Base-by-base conservation (phyloP, 2,329 filamentous ascomycete species). In the Penicillium sp. region DNA sequence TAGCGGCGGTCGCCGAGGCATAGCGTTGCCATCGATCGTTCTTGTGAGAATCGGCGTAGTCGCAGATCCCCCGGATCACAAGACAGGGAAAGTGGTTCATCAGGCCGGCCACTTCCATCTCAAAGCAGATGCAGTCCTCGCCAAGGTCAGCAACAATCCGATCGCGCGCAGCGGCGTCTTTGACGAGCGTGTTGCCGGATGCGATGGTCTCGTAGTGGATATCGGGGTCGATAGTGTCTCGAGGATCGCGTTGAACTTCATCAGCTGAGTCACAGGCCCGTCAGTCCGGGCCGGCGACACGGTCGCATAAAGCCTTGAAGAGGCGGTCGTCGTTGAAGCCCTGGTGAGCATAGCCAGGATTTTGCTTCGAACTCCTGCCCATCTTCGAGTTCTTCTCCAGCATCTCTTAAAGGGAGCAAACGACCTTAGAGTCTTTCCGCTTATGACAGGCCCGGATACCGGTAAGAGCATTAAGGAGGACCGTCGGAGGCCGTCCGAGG, bases 121-220 rank as follows among this genome's bases (percentile, higher is more conserved):
- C 8, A 30, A 30, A 65, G 44, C 65, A 69, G 17, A 65, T 60
- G 26, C 54, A 60, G 19, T 64, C 50, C 22, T 61, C 57, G 22
- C 60, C 55, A 17, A 60, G 15, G 7, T 63, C 42, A 4, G 24
- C 49, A 35, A 56, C 19, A 53, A 67, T 60, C 19, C 15, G 13
- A 44, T 68, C 67, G 17, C 60, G 53, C 8, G n/a, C 4, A 30
- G 49, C 54, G 13, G 56, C 53, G 38, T 66, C 59, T 37, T 63
- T 66, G n/a, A 69, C 24, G 12, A 70, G 35, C 38, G 68, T 65
- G 47, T 75, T 72, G 1, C 67, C 69, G 3, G 73, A 75, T 10
- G 59, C 72, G 35, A 75, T 72, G 0, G 59, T 61, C 0, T 71
- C 70, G 45, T 74, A 72, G 42, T 75, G 68, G 22, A 73, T 60